A percentile compares a stretch with the other conserved stretches of the same genome.
phyloP scores from a whole-genome alignment of 2,329 filamentous ascomycete genomes.

The Alternaria triticina region DNA sequence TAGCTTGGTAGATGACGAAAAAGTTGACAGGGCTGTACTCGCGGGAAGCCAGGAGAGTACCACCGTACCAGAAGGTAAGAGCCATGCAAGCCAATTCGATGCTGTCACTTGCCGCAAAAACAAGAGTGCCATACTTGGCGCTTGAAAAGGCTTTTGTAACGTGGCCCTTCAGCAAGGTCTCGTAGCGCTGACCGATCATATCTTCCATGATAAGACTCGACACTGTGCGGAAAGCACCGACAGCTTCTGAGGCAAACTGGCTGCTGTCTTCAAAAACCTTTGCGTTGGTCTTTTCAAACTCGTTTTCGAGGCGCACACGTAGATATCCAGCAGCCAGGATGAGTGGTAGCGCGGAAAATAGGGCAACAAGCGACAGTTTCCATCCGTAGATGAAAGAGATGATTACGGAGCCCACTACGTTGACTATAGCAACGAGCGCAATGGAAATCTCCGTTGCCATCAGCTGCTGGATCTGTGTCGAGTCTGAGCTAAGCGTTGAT shows the following conservation, averaged over 20 bases:
- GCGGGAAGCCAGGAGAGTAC: conserved; percentile 48
- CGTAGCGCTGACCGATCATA: conserved; percentile 67
- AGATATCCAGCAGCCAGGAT: conserved; percentile 58
- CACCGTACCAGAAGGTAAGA: conserved; percentile 62
- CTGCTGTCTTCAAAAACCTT: conserved; percentile 74
- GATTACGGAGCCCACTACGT: conserved; percentile 67
- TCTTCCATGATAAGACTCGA: conserved; percentile 73
- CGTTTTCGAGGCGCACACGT: conserved; percentile 64
- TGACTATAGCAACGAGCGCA: conserved; percentile 69
- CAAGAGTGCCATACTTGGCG: conserved; percentile 65
- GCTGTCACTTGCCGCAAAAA: conserved; percentile 75
- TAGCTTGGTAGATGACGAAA: conserved; percentile 61
- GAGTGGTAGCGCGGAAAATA: conserved; percentile 64
- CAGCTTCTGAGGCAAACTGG: conserved; percentile 76
- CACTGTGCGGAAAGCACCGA: conserved; percentile 76
- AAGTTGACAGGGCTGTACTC: conserved; percentile 58
- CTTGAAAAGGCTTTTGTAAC: conserved; percentile 66
- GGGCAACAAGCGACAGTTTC: conserved; percentile 74
- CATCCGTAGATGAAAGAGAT: conserved; percentile 77
- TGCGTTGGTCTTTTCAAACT: conserved; percentile 72
- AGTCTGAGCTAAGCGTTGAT: conserved; percentile 62
- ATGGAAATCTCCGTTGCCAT: conserved; percentile 66
- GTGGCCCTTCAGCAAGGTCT: conserved; percentile 64
- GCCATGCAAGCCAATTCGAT: conserved; percentile 69
- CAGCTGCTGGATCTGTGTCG: conserved; percentile 67